Evolutionary conservation across 139 green algal genomes (phyloP).

Genomic region (Ulvella scutata): DNA sequence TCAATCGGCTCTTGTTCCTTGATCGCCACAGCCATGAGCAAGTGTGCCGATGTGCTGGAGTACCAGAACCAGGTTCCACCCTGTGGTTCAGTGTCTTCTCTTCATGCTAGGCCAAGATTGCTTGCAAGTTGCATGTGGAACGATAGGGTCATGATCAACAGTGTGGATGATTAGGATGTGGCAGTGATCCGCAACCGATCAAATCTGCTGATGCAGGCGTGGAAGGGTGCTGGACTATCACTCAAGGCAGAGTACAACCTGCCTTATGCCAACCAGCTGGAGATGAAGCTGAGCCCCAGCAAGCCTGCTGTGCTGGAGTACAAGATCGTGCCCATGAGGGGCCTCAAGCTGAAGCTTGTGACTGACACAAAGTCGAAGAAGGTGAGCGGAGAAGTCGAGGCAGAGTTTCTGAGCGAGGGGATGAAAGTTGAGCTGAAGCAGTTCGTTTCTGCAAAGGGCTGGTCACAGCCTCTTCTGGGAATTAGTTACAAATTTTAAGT

Average conservation of each 20-base stretch:
- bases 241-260: background rate
- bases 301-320: background rate
- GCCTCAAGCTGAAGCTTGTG: background rate
- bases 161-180: too few species aligned
- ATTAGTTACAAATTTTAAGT: background rate
- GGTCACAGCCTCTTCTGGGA: background rate
- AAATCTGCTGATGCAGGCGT: background rate
- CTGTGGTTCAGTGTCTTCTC: too few species aligned
- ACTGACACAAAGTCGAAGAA: background rate
- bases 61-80: too few species aligned
- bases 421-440: slow-evolving; percentile 3
- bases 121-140: too few species aligned
- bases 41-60: too few species aligned
- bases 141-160: too few species aligned
- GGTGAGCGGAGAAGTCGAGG: background rate
- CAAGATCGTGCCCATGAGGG: slow-evolving; percentile 1
- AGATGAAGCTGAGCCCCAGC: background rate
- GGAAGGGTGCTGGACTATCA: background rate
- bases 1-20: too few species aligned
- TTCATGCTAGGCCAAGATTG: too few species aligned
- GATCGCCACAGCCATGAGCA: too few species aligned
- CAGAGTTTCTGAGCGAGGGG: background rate
- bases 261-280: background rate
- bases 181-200: too few species aligned
- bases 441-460: background rate